phyloP scores from a whole-genome alignment of 1,139 yeast species.

The Scheffersomyces parashehatae region DNA sequence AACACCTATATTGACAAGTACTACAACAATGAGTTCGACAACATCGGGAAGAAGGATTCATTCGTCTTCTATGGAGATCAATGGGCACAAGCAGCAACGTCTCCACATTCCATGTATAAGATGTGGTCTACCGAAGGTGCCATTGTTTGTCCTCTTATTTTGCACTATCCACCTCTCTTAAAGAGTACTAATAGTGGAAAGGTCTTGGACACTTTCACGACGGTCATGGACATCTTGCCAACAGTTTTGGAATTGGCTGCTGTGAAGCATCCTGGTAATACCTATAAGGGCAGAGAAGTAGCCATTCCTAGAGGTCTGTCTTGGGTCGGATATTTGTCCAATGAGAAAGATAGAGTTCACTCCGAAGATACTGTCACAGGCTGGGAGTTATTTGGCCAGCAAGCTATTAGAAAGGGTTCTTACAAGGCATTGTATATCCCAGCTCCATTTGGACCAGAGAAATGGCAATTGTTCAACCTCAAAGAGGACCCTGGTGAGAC shows the following conservation, averaged over 20 bases:
- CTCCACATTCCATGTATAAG: conserved; percentile 54
- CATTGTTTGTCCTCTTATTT: conserved; percentile 52
- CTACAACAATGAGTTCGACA: conserved; percentile 46
- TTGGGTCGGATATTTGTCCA: conserved; percentile 34
- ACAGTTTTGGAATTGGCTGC: conserved; percentile 52
- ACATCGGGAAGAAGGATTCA: conserved; percentile 49
- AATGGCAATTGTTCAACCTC: conserved; percentile 52
- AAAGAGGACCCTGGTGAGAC: conserved; percentile 50
- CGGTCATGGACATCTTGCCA: conserved; percentile 61
- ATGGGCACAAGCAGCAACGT: conserved; percentile 69
- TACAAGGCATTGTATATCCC: conserved; percentile 53
- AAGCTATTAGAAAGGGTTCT: conserved; percentile 52
- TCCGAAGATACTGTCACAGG: conserved; percentile 52
- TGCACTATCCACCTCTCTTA: conserved; percentile 38
- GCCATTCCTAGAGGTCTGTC: conserved; percentile 44
- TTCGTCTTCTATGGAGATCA: conserved; percentile 56
- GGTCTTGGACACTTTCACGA: conserved; percentile 41
- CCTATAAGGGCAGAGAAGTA: conserved; percentile 39
- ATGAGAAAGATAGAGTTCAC: conserved; percentile 32
- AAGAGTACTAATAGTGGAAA: conserved; percentile 21
- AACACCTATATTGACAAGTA: conserved; percentile 26
- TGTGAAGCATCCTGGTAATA: conserved; percentile 42
- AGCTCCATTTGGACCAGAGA: conserved; percentile 47
- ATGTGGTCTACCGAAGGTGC: conserved; percentile 59
- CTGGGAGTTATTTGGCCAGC: conserved; percentile 60